phyloP scores from a whole-genome alignment of 2,329 filamentous ascomycete species.

The Xylariaceae sp. region DNA sequence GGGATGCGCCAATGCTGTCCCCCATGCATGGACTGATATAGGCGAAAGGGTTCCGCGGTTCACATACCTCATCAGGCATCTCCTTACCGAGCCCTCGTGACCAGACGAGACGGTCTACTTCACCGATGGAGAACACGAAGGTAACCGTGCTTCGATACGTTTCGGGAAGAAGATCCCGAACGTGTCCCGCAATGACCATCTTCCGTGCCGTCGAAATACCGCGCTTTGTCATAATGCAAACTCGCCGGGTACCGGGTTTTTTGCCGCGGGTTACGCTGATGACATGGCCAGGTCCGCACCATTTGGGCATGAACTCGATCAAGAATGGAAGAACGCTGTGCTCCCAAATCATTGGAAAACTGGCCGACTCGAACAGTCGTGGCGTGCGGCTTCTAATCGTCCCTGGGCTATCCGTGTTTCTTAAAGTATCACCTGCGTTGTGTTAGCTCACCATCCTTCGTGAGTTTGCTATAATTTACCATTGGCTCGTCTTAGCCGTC shows the following conservation, averaged over 20 bases:
- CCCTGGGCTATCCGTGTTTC: slow-evolving; percentile 42
- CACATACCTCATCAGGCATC: slow-evolving; percentile 49
- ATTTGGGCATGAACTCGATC: slow-evolving; percentile 48
- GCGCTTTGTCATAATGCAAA: slow-evolving; percentile 49
- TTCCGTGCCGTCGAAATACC: slow-evolving; percentile 45
- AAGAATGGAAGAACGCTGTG: slow-evolving; percentile 52
- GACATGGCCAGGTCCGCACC: slow-evolving; percentile 48
- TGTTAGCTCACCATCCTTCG: background rate
- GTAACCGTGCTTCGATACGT: slow-evolving; percentile 39
- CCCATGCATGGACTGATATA: slow-evolving; percentile 52
- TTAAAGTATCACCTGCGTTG: slow-evolving; percentile 33
- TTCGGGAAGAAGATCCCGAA: slow-evolving; percentile 49
- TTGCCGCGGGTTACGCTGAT: slow-evolving; percentile 48
- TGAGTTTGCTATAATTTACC: slow-evolving; percentile 27
- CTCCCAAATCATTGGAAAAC: slow-evolving; percentile 51
- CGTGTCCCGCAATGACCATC: slow-evolving; percentile 48
- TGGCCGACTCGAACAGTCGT: slow-evolving; percentile 42
- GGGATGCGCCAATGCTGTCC: slow-evolving; percentile 50
- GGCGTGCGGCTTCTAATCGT: slow-evolving; percentile 37
- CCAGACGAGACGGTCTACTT: slow-evolving; percentile 48
- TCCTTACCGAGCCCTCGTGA: slow-evolving; percentile 46
- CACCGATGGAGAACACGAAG: slow-evolving; percentile 48
- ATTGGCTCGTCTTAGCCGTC: slow-evolving; percentile 39
- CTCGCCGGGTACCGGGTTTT: slow-evolving; percentile 43
- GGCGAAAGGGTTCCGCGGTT: slow-evolving; percentile 50